Conservation (phyloP, 176 grass and related monocot species). For the Paspalum vaginatum region DNA sequence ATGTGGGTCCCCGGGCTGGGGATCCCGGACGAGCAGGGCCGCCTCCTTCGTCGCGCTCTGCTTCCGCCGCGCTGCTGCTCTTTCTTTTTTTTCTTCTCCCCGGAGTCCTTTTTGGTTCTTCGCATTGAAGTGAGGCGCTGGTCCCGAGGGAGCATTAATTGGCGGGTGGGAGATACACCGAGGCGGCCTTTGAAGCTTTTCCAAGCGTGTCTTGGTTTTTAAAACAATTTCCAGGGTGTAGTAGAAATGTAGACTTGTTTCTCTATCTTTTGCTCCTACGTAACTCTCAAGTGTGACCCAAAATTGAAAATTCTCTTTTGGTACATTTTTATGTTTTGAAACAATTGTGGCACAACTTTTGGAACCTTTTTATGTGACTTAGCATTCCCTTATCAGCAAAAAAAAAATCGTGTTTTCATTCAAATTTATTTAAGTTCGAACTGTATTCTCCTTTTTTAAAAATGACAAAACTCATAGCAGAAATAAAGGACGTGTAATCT, state of each 20-base stretch:
- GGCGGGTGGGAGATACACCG: slow-evolving; percentile 50
- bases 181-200: slow-evolving; percentile 41
- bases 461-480: neutral
- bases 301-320: neutral
- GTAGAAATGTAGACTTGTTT: neutral
- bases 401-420: neutral
- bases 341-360: neutral
- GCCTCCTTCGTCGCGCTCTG: slow-evolving; percentile 43
- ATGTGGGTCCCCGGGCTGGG: slow-evolving; percentile 31
- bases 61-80: slow-evolving; percentile 22
- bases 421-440: neutral
- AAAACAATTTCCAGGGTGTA: neutral
- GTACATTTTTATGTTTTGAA: neutral
- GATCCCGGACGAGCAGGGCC: slow-evolving; percentile 38
- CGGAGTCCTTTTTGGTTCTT: slow-evolving; percentile 40
- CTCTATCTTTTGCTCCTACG: too few species aligned
- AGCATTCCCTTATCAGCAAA: neutral
- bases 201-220: neutral
- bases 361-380: neutral
- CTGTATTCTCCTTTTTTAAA: neutral
- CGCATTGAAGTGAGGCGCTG: slow-evolving; percentile 59
- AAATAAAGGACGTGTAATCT: neutral
- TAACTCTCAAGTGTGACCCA: neutral
- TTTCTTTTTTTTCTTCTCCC: neutral
- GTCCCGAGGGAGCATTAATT: slow-evolving; percentile 61